Evolutionary conservation across 257 asterid species (phyloP), one percentile per base, ranked within the genome.

Genomic region (Prunella vulgaris): DNA sequence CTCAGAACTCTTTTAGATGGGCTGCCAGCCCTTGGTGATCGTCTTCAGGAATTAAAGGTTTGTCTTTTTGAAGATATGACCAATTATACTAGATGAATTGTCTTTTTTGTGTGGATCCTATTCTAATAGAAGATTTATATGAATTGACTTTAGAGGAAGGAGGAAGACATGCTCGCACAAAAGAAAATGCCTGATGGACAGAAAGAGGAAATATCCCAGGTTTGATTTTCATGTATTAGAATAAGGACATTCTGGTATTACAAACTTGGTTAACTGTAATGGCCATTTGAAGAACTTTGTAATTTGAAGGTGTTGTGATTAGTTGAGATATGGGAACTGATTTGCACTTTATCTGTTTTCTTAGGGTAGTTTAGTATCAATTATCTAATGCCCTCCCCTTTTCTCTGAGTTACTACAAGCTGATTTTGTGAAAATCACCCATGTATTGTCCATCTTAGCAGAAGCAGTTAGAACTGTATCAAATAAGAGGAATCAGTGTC

Each of bases 141-240:
- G 28, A 37, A 53, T 62, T 66, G 66, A 72, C 52, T 61, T 38
- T 60, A 91, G 97, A 86, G 79, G 69, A 91, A 87, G 83, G 97
- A 89, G 82, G 97, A 91, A 85, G 95, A 94, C 72, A 82, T 91
- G 97, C 90, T 91, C 77, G 99, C 99, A 38, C 96, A 94, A 72
- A 91, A 94, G 90, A 89, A 89, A 83, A 94, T 89, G 77, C 93
- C 97, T 64, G 97, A 92, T 70, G 97, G 96, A 32, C 80, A 83
- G 77, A 92, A 92, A 77, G 97, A 92, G 82, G 95, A 92, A 78
- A 85, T 89, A 79, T 92, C 97, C 64, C 97, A 92, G 97, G 97
- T 92, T 78, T 77, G 78, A 66, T 79, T 72, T 52, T 53, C 38
- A 25, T 37, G 61, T 57, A 64, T 27, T 32, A 40, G 37, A 51